Evolutionary conservation across 2,329 filamentous ascomycete genomes (phyloP), one percentile per base, ranked within the genome.

Genomic region (Verticillium klebahnii): DNA sequence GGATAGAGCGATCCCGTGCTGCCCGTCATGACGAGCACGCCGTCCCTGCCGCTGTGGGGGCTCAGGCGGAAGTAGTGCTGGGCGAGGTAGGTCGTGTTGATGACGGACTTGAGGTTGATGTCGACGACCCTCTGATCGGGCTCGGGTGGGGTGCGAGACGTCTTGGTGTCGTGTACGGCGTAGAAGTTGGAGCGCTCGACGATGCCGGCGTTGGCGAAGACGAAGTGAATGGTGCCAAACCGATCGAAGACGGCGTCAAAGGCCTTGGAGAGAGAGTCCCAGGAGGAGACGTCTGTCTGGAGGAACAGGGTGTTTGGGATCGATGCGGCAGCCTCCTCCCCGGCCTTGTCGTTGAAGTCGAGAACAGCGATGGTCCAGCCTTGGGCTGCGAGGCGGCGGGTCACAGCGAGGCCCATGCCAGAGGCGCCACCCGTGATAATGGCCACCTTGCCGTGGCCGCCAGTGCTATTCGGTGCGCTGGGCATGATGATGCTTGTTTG

Each of bases 161-260:
- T 32, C 25, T 8, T 34, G 9, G 57, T 56, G 25, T 63, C 61
- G 7, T 57, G 37, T 19, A 34, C 64, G 19, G 63, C 58, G 58
- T 65, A 80, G 68, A 79, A 79, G 60, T 77, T 77, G 61, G 70
- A 66, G n/a, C 71, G 68, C 60, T 80, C 78, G 7, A 80, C 69
- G 23, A 80, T 73, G 1, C 80, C 80, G 0, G 79, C 79, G 60
- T 82, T 82, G 17, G 78, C 79, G 65, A 78, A 82, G 31, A 82
- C 78, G 63, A 82, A 80, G 69, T 82, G 79, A 14, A 82, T 56
- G 2, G 73, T 69, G 17, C 71, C 69, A 9, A 71, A 67, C 2
- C 66, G 62, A 3, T 70, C 63, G 68, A 76, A 80, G 9, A 73
- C 68, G n/a, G 63, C 64, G 57, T 80, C 72, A 61, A 80, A 80